Conservation (phyloP, 495 filamentous ascomycete genomes). For the Staphylotrichum tortipilum region DNA sequence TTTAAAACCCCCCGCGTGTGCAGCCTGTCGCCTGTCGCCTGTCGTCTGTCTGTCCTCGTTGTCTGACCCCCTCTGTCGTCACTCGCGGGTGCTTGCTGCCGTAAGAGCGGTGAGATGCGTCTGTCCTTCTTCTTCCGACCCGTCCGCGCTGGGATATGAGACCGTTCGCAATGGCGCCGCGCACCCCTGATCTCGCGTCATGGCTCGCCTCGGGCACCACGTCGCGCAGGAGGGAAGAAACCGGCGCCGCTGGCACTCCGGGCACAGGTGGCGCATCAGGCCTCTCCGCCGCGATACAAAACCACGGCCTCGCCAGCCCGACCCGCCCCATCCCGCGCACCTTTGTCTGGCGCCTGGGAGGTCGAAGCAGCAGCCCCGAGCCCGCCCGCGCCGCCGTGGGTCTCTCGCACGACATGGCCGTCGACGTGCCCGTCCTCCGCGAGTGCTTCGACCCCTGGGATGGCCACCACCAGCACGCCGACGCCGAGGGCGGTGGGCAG, state of each 20-base stretch:
- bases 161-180: conserved; percentile 18
- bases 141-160: conserved; percentile 25
- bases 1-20: too few species aligned
- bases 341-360: conserved; percentile 25
- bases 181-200: conserved; percentile 28
- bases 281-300: too few species aligned
- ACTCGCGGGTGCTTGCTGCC: background rate
- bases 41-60: too few species aligned
- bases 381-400: background rate
- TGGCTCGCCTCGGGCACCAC: conserved; percentile 13
- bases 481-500: conserved; percentile 8
- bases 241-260: conserved; percentile 7
- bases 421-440: conserved; percentile 21
- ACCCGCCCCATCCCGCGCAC: conserved; percentile 14
- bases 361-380: conserved; percentile 12
- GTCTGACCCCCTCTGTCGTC: too few species aligned
- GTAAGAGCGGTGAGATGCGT: conserved; percentile 30
- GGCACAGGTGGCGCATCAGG: too few species aligned
- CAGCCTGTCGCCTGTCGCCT: too few species aligned
- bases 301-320: background rate
- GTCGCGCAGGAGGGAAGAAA: conserved; percentile 15
- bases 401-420: conserved; percentile 23
- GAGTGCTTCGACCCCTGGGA: conserved; percentile 26
- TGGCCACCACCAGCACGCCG: conserved; percentile 6
- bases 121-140: conserved; percentile 30